Percentiles rank a stretch among this genome's conserved stretches.
phyloP scores from a whole-genome alignment of 2,329 filamentous ascomycete genomes.

The Chaetomiaceae sp. region DNA sequence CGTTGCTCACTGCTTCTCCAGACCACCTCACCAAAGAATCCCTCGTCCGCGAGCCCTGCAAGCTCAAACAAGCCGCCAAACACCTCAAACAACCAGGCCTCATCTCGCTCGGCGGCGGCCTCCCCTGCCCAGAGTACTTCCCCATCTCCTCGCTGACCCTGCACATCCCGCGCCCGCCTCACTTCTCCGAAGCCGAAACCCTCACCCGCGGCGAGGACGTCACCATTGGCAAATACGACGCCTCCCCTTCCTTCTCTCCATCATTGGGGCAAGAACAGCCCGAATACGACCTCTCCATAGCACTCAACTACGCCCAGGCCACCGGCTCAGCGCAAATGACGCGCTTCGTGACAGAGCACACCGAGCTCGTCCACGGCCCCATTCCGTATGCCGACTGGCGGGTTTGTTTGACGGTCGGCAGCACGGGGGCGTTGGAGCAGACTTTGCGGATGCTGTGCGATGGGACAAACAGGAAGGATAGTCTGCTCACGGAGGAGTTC shows the following conservation, averaged over 20 bases:
- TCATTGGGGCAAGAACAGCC: conserved; percentile 32
- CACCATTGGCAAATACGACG: conserved; percentile 79
- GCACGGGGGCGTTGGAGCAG: conserved; percentile 81
- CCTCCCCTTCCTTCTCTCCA: conserved; percentile 28
- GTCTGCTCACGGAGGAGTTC: conserved; percentile 82
- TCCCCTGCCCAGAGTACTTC: conserved; percentile 87
- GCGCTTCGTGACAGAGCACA: conserved; percentile 90
- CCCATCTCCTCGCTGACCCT: conserved; percentile 77
- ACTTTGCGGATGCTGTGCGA: conserved; percentile 75
- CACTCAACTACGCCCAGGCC: conserved; percentile 90
- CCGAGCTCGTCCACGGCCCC: conserved; percentile 69
- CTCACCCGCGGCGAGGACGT: conserved; percentile 55
- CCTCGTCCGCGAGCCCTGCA: conserved; percentile 56
- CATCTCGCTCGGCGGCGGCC: conserved; percentile 87
- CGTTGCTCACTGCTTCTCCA: conserved; percentile 24
- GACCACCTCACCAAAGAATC: conserved; percentile 61
- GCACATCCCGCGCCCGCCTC: conserved; percentile 64
- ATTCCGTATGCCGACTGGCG: conserved; percentile 91
- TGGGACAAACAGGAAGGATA: conserved; percentile 60
- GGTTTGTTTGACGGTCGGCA: conserved; percentile 77
- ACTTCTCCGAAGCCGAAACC: conserved; percentile 68
- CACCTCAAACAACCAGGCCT: conserved; percentile 76
- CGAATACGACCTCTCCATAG: conserved; percentile 72
- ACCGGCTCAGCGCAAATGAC: conserved; percentile 81
- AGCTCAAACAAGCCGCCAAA: conserved; percentile 77